phyloP scores from a whole-genome alignment of 1,139 yeast genomes.

The Geotrichum siamense region DNA sequence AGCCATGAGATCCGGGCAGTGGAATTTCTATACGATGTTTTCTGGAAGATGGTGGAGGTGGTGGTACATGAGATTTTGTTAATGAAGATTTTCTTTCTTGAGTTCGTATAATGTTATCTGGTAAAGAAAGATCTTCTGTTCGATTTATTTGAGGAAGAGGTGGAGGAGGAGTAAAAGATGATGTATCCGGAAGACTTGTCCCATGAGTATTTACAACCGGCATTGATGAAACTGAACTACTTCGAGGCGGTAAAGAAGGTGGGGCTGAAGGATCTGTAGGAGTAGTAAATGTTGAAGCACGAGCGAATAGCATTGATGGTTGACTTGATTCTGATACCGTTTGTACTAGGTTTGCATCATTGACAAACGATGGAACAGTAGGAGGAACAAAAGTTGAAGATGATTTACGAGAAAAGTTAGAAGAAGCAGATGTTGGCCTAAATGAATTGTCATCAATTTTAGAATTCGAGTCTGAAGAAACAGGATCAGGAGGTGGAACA shows the following conservation, averaged over 20 bases:
- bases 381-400: too few relatives aligned
- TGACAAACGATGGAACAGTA: too few relatives aligned
- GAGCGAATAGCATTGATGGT: too few relatives aligned
- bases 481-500: constrained; percentile 14
- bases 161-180: constrained; percentile 14
- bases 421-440: neutral
- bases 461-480: constrained; percentile 5
- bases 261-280: too few relatives aligned
- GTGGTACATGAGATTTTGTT: constrained; percentile 11
- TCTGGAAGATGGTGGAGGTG: constrained; percentile 23
- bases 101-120: neutral
- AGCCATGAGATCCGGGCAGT: constrained; percentile 3
- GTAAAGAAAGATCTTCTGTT: neutral
- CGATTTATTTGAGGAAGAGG: constrained; percentile 11
- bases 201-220: constrained; percentile 7
- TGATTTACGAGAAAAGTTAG: too few relatives aligned
- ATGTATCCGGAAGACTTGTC: constrained; percentile 15
- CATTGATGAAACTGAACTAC: constrained; percentile 10
- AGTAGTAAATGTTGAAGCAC: too few relatives aligned
- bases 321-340: too few relatives aligned
- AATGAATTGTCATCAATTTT: neutral
- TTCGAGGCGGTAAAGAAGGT: neutral
- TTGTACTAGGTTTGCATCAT: too few relatives aligned
- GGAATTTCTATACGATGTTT: constrained; percentile 14
- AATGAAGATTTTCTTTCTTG: constrained; percentile 5